These are phyloP conservation scores for Gossypium gossypioides DNA, from an alignment of 441 rosid species.

Conservation along the genomic window DNA sequence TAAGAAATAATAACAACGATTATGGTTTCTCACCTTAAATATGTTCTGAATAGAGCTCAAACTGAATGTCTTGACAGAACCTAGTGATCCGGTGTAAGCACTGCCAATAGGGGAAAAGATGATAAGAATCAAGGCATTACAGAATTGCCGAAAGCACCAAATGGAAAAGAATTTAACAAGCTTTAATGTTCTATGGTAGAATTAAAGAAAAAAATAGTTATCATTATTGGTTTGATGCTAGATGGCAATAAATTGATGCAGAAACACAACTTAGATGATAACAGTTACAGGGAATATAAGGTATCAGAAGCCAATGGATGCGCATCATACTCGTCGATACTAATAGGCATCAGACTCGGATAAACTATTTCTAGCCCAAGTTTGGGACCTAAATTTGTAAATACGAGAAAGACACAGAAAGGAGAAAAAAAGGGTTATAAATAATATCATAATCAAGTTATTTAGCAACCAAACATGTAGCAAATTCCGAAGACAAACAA, in stretches of 20 bases:
- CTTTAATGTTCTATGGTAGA: background rate
- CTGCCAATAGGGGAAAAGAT: slow-evolving; percentile 32
- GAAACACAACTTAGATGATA: background rate
- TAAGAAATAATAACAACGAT: background rate
- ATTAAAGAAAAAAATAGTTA: background rate
- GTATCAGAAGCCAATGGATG: background rate
- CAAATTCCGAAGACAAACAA: background rate
- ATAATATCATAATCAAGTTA: background rate
- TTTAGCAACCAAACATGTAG: slow-evolving; percentile 3
- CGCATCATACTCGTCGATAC: background rate
- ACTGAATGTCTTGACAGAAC: slow-evolving; percentile 29
- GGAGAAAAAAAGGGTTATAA: background rate
- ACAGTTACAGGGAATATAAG: background rate
- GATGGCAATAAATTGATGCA: background rate
- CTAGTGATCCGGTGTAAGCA: slow-evolving; percentile 68
- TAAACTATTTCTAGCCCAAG: background rate
- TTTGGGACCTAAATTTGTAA: background rate
- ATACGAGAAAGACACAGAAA: background rate
- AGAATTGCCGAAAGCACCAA: background rate
- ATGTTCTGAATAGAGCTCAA: slow-evolving; percentile 21
- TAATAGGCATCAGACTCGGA: background rate
- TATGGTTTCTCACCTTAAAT: slow-evolving; percentile 33
- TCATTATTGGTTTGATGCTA: background rate
- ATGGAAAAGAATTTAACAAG: background rate
- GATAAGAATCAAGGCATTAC: background rate